Evolutionary conservation across 1,284 basidiomycete species (phyloP), one percentile per base, ranked within the genome.

Genomic region (Porodaedalea pini): DNA sequence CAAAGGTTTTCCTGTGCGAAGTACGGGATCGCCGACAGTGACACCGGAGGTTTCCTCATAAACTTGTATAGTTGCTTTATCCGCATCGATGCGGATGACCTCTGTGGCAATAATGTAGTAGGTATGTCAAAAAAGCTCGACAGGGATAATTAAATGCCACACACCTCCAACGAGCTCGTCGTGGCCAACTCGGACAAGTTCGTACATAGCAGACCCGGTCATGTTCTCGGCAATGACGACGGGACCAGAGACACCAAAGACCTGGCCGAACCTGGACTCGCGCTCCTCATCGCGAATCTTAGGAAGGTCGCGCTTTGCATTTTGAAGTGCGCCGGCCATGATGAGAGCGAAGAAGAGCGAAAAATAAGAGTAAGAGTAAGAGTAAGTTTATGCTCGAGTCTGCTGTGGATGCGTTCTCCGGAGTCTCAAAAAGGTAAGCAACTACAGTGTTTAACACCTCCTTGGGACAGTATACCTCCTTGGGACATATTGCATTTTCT

Each of bases 1-100:
- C 57, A 99, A 83, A 37, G 96, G 96, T 73, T 99, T 99, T 60
- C 96, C 96, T 43, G 96, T 99, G 59, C 95, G 82, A 68, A 99
- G 77, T 13, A 99, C 97, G 56, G 96, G 96, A 77, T 99, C 96
- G 44, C 96, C 96, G 58, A 99, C 94, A 15, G 94, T 97, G 53
- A 99, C 93, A 65, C 95, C 94, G 51, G 95, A 95, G 3, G 94
- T 98, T 78, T 98, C 95, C 72, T 98, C 97, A 71, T 99, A 99
- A n/a, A 99, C 97, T 75, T 99, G 97, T 63, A 99, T 98, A 6
- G 96, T 99, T 52, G 93, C 90, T 76, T 98, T 94, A 76, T 97
- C 95, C 59, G 86, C 85, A 67, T 98, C 94, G 74, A 98, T 97
- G 69, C 95, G 85, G 66, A 98, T 98, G 68, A 98, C 94, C 90